Evolutionary conservation across 2,329 filamentous ascomycete genomes (phyloP).

Genomic region (Phaeosphaeriaceae sp.): DNA sequence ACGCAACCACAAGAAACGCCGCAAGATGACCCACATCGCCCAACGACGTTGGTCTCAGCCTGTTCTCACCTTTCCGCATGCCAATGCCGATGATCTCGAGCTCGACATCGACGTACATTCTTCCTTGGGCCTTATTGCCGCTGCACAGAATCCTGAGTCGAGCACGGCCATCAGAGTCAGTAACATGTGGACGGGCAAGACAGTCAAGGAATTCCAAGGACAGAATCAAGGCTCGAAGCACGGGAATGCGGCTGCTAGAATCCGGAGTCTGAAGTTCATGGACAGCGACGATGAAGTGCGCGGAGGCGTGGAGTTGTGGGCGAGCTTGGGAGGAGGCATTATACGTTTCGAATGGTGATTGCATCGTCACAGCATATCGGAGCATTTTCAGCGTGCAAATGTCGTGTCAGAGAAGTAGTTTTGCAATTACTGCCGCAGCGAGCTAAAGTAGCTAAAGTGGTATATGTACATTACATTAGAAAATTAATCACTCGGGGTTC

Average conservation of each 20-base stretch:
- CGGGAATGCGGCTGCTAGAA: conserved; percentile 7
- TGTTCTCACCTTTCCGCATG: conserved; percentile 34
- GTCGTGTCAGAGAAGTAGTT: too few relatives aligned
- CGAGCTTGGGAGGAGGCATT: conserved; percentile 28
- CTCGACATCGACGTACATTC: conserved; percentile 40
- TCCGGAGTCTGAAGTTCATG: conserved; percentile 40
- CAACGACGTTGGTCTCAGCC: conserved; percentile 32
- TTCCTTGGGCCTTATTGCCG: conserved; percentile 43
- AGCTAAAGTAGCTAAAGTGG: too few relatives aligned
- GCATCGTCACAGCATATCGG: not conserved
- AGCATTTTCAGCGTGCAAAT: too few relatives aligned
- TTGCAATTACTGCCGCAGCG: too few relatives aligned
- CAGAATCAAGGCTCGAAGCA: not conserved
- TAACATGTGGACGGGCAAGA: conserved; percentile 43
- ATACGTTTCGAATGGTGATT: conserved; percentile 23
- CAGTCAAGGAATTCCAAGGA: conserved; percentile 27
- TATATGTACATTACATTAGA: too few relatives aligned
- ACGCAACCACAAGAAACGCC: conserved; percentile 19
- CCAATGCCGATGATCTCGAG: conserved; percentile 33
- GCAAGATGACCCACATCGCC: conserved; percentile 15
- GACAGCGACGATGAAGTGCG: conserved; percentile 21
- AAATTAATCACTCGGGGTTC: too few relatives aligned
- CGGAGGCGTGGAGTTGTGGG: conserved; percentile 33
- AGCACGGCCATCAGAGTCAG: conserved; percentile 32
- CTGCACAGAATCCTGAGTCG: conserved; percentile 31